Percentiles rank a stretch among this genome's conserved stretches.
Conservation (phyloP, 768 basidiomycete genomes). For the Phylloporus rhodoxanthus region DNA sequence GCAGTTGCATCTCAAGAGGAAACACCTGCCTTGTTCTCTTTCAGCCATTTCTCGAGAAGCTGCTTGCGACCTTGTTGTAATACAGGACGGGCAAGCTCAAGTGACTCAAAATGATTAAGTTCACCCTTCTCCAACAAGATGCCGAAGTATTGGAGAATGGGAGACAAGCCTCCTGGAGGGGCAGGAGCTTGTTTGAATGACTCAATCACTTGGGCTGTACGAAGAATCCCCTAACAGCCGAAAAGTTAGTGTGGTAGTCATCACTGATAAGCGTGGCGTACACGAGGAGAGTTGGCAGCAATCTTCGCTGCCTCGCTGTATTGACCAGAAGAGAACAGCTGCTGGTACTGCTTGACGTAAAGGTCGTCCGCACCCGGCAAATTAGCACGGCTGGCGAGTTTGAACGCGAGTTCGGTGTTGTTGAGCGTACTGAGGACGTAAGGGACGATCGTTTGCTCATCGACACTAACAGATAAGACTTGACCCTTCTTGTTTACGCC, state of each 20-base stretch:
- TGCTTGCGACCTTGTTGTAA: conserved; percentile 95
- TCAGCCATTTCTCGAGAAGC: conserved; percentile 96
- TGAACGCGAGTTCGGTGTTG: conserved; percentile 97
- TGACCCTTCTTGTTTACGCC: conserved; percentile 99
- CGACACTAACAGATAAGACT: conserved; percentile 92
- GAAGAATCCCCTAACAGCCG: conserved; percentile 71
- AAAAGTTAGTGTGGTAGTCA: conserved; percentile 2
- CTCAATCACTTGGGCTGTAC: conserved; percentile 93
- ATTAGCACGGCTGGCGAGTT: conserved; percentile 92
- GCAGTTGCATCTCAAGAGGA: conserved; percentile 2
- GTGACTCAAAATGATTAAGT: conserved; percentile 90
- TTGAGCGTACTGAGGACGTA: conserved; percentile 92
- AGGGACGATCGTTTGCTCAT: conserved; percentile 93
- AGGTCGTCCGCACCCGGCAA: conserved; percentile 97
- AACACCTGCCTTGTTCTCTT: conserved; percentile 86
- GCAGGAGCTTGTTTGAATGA: conserved; percentile 96
- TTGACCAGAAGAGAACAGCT: conserved; percentile 83
- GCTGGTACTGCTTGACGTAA: conserved; percentile 90
- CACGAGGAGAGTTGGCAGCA: conserved; percentile 93
- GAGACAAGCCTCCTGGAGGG: conserved; percentile 83
- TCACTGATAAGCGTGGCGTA: conserved; percentile 30
- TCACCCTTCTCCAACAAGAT: conserved; percentile 98
- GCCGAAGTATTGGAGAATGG: conserved; percentile 97
- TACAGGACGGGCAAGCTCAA: conserved; percentile 94
- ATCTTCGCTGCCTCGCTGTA: conserved; percentile 94